Base-by-base conservation (phyloP, 2,329 filamentous ascomycete species). In the Basipetospora chlamydospora region DNA sequence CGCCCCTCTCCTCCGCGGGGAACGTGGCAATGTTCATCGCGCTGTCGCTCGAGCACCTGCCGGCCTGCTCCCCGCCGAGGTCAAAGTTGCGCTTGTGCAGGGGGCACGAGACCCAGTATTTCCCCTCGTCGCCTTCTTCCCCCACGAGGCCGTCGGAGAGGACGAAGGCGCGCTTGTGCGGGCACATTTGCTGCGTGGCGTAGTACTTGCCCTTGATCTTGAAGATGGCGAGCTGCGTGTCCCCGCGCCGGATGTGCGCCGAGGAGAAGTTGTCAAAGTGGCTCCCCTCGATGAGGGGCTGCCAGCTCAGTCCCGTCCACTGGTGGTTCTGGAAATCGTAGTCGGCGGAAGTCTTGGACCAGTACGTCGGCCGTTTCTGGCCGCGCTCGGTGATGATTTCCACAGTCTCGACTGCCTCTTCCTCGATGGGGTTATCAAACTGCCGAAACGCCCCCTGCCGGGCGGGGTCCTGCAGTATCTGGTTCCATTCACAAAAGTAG, bases 401-500 rank as follows among this genome's bases (percentile, higher is more conserved):
- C 43, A 86, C 71, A 3, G 64, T 73, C 29, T 81, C 73, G 28
- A 76, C 57, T 1, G 63, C 72, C n/a, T 87, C 84, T 11, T 64
- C 72, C n/a, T 87, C 84, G 11, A 64, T 53, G 0, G 83, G 87
- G 63, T 94, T 94, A 50, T 75, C 76, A 51, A 94, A 94, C 56
- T 93, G 86, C 28, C 65, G 61, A 64, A 94, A 94, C 43, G 73
- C 70, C 42, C 72, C 73, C 5, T 72, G 67, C 26, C 78, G 70
- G 33, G 72, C 68, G 0, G 82, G 80, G 40, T 76, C 67, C 32
- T 71, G 71, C 51, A 94, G 66, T 0, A 80, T 82, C 54, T 88
- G 82, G 11, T 81, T 83, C 86, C 86, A 94, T 59, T 94, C 86
- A 60, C 86, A 86, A 60, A 90, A 92, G 64, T 79, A 94, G 12